Conservation (phyloP, 106 monocot species). For the Dendrobium huoshanense region DNA sequence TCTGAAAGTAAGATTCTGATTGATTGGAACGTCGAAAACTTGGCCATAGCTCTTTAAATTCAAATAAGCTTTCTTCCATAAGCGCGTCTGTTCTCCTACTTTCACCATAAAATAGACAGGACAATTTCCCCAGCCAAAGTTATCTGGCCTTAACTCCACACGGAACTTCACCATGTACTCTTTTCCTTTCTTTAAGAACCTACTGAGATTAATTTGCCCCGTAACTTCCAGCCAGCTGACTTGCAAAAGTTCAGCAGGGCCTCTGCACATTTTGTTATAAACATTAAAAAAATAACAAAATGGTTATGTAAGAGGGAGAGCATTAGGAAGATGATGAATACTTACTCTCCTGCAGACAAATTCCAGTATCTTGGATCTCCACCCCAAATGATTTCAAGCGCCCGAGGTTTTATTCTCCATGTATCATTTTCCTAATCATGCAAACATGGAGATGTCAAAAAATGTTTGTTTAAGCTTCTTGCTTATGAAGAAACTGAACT, state of each 20-base stretch:
- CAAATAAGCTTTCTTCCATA: constrained; percentile 10
- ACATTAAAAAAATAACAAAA: not conserved
- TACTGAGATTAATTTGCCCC: not conserved
- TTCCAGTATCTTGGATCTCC: constrained; percentile 9
- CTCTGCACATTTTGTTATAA: constrained; percentile 3
- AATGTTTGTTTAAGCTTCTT: no score
- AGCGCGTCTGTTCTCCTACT: not conserved
- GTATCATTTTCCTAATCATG: not conserved
- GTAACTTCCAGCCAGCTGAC: constrained; percentile 23
- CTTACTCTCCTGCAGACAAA: not conserved
- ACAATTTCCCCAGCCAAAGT: constrained; percentile 18
- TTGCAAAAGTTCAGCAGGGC: constrained; percentile 8
- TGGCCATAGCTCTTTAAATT: not conserved
- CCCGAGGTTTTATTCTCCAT: constrained; percentile 4
- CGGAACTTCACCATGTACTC: constrained; percentile 9
- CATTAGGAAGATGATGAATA: not conserved
- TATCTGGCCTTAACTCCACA: constrained; percentile 8
- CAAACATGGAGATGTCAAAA: no score
- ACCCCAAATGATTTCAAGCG: constrained; percentile 12
- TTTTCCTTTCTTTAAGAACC: not conserved
- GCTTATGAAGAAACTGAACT: no score
- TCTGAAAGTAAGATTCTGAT: not conserved
- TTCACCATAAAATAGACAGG: constrained; percentile 10
- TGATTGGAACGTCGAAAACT: not conserved
- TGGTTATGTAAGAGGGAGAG: not conserved